phyloP scores from a whole-genome alignment of 441 rosid genomes.

The Raphanus hybrid region DNA sequence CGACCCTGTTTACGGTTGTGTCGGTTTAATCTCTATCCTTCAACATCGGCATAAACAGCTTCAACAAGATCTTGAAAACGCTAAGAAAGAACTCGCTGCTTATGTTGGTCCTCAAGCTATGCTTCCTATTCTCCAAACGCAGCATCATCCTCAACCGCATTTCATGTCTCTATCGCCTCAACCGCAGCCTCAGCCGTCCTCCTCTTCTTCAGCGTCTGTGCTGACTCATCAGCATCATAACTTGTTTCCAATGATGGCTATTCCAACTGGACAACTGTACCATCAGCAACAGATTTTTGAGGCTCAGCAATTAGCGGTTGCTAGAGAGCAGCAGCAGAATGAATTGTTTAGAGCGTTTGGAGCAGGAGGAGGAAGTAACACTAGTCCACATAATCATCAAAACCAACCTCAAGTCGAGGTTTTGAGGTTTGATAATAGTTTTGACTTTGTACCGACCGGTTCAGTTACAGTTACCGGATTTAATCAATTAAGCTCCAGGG shows the following conservation, averaged over 20 bases:
- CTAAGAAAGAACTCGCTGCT: constrained; percentile 68
- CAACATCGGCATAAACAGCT: constrained; percentile 70
- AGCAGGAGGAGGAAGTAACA: constrained; percentile 34
- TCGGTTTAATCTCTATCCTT: constrained; percentile 75
- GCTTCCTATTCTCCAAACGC: constrained; percentile 60
- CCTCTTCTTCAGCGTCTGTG: constrained; percentile 52
- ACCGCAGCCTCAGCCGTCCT: constrained; percentile 42
- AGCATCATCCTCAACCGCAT: constrained; percentile 27
- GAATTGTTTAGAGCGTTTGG: constrained; percentile 60
- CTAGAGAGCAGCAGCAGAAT: constrained; percentile 60
- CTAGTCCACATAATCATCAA: constrained; percentile 47
- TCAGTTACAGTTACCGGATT: constrained; percentile 52
- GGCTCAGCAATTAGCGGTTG: constrained; percentile 59
- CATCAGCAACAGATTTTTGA: constrained; percentile 57
- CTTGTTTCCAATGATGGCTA: constrained; percentile 57
- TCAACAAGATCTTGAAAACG: constrained; percentile 56
- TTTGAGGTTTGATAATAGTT: constrained; percentile 50
- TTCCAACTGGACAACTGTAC: constrained; percentile 47
- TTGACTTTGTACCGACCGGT: constrained; percentile 44
- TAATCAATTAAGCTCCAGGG: constrained; percentile 44
- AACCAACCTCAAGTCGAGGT: constrained; percentile 53
- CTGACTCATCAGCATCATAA: constrained; percentile 43
- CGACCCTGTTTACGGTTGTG: constrained; percentile 92
- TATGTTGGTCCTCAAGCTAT: constrained; percentile 75
- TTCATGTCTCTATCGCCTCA: constrained; percentile 38